Percentiles rank a stretch among this genome's conserved stretches.
phyloP scores from a whole-genome alignment of 225 moss, liverwort and hornwort genomes.

The Pseudoscleropodium purum region DNA sequence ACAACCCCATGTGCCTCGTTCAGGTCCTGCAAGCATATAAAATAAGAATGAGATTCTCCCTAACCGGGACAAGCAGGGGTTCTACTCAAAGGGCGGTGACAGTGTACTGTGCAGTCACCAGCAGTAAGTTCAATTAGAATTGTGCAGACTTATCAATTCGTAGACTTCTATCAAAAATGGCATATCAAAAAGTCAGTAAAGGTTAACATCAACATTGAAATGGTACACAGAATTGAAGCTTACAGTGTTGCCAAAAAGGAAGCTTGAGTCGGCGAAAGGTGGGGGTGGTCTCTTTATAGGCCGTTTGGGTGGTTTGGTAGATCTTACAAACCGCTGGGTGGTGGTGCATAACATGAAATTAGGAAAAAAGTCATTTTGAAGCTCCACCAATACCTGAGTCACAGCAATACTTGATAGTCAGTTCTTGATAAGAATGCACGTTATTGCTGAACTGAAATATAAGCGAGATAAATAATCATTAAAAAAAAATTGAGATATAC shows the following conservation, averaged over 20 bases:
- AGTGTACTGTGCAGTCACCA: background rate
- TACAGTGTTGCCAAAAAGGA: constrained; percentile 79
- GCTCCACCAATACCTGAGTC: constrained; percentile 68
- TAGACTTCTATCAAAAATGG: background rate
- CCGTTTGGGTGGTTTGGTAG: constrained; percentile 60
- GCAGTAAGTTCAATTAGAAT: background rate
- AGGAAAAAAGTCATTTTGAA: constrained; percentile 81
- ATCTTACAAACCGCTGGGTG: constrained; percentile 88
- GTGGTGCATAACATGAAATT: constrained; percentile 95
- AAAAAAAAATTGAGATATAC: constrained; percentile 5
- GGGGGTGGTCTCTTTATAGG: constrained; percentile 58
- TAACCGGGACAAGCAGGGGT: background rate
- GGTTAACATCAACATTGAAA: background rate
- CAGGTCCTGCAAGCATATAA: constrained; percentile 53
- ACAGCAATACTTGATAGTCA: background rate
- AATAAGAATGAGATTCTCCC: background rate
- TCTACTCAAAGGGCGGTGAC: background rate
- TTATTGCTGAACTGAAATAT: background rate
- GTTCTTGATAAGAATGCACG: background rate
- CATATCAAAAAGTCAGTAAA: background rate
- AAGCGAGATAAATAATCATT: background rate
- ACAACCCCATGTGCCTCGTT: constrained; percentile 70
- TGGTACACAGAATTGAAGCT: constrained; percentile 1
- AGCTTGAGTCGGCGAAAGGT: constrained; percentile 53
- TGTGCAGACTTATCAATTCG: background rate